Evolutionary conservation across 192 early-diverging fungal genomes (phyloP), one percentile per base, ranked within the genome.

Genomic region (Cladochytrium replicatum): DNA sequence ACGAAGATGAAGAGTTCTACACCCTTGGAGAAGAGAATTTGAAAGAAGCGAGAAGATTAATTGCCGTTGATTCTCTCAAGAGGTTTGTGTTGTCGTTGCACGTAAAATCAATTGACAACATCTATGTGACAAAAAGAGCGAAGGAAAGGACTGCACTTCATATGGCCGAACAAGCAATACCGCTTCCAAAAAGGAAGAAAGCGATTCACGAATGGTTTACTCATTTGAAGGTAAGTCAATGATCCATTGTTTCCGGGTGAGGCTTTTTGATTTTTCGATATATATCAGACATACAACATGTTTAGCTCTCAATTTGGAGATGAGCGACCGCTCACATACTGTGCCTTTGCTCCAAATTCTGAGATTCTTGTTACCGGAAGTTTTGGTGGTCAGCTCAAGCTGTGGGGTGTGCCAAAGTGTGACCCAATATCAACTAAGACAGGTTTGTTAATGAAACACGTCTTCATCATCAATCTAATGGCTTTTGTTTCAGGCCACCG

Each of bases 301-400:
- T 72, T 75, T 29, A 75, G 75, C 19, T 88, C 91, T 4, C 93
- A 97, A 58, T 74, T 93, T 23, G 91, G 84, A 1, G 93, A 96
- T 54, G 84, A 86, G 3, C 76, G 93, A 31, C 91, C 93, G 13
- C 63, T 92, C 13, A 65, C 84, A 13, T 83, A 76, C 52, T 80
- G 76, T 48, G 43, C 68, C 0, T 93, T 98, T 59, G 71, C 89
- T 7, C 89, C 87, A 4, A 82, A 94, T 61, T 84, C 85, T 1
- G 60, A 75, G 17, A 45, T 72, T 8, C 50, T 98, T 26, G 81
- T 83, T 6, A 93, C 88, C 2, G 87, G 81, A 8, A 78, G 90
- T 11, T 95, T 87, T 80, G 77, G 81, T 11, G 95, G 95, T 0
- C 48, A 81, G 3, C 76, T 85, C 45, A 89, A 88, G 57, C 71